Conservation (phyloP, 2,329 filamentous ascomycete species). For the Cyclaneusma minus region DNA sequence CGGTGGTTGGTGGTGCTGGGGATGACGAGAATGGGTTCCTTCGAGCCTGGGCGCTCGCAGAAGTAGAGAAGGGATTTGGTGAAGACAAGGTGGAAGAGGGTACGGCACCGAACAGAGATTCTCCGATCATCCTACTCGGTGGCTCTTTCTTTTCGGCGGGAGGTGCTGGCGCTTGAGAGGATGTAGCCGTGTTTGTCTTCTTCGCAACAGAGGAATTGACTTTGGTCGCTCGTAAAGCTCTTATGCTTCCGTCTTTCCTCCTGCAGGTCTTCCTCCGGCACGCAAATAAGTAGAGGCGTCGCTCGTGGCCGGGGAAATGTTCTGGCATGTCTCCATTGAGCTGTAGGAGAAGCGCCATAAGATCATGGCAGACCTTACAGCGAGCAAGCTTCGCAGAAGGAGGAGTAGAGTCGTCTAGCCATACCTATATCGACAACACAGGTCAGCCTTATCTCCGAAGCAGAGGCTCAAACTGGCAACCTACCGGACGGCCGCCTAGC, state of each 20-base stretch:
- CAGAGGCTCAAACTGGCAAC: constrained; percentile 14
- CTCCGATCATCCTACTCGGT: constrained; percentile 36
- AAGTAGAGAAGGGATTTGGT: constrained; percentile 47
- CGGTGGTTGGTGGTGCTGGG: constrained; percentile 7
- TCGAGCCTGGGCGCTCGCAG: constrained; percentile 20
- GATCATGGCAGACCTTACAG: constrained; percentile 74
- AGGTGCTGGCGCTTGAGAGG: not conserved
- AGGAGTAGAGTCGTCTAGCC: constrained; percentile 57
- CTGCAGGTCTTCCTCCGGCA: constrained; percentile 68
- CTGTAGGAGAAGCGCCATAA: constrained; percentile 77
- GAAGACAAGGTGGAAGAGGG: constrained; percentile 21
- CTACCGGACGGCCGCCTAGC: constrained; percentile 73
- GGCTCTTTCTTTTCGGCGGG: constrained; percentile 5
- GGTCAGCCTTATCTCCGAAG: constrained; percentile 9
- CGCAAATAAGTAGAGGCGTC: constrained; percentile 73
- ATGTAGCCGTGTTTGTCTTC: constrained; percentile 4
- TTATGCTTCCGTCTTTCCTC: constrained; percentile 67
- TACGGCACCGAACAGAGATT: constrained; percentile 54
- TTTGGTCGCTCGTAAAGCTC: constrained; percentile 56
- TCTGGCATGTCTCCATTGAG: constrained; percentile 83
- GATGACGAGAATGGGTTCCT: constrained; percentile 30
- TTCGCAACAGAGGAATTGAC: constrained; percentile 16
- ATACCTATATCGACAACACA: constrained; percentile 40
- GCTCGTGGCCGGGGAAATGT: constrained; percentile 71
- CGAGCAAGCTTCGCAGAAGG: constrained; percentile 65